Evolutionary conservation across 306 rosid genomes (phyloP).

Genomic region (Fragaria vesca): DNA sequence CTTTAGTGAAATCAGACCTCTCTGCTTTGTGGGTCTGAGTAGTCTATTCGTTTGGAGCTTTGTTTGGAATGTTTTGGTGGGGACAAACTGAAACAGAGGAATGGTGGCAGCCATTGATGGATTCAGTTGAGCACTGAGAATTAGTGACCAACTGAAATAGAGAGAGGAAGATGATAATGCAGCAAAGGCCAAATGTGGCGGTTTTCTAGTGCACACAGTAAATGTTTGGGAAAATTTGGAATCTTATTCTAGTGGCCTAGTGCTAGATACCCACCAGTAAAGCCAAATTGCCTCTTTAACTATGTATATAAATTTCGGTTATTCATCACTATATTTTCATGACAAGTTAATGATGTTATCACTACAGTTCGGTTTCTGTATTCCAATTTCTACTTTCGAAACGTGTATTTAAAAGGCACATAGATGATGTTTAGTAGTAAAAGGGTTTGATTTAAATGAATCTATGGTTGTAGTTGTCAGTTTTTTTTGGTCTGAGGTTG

Average conservation of each 20-base stretch:
- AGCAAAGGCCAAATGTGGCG: background rate
- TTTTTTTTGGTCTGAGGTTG: background rate
- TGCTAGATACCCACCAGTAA: constrained; percentile 14
- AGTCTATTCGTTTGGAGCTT: constrained; percentile 30
- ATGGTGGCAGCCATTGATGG: constrained; percentile 54
- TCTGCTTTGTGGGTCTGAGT: constrained; percentile 36
- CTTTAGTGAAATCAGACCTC: constrained; percentile 29
- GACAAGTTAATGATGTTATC: background rate
- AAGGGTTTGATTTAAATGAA: background rate
- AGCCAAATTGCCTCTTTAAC: background rate
- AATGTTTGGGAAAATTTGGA: background rate
- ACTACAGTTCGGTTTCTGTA: background rate
- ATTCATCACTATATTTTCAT: background rate
- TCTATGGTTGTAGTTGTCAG: background rate
- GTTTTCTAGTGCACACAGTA: background rate
- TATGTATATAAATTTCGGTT: background rate
- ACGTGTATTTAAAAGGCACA: background rate
- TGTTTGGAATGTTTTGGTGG: constrained; percentile 29
- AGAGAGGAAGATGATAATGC: constrained; percentile 6
- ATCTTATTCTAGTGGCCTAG: background rate
- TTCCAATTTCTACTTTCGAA: background rate
- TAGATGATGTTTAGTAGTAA: background rate
- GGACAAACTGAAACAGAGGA: constrained; percentile 39
- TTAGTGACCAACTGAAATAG: background rate
- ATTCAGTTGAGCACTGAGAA: constrained; percentile 4